These are phyloP conservation scores for Penicillium verhagenii DNA, from an alignment of 495 filamentous ascomycete genomes.

Conservation along the genomic window DNA sequence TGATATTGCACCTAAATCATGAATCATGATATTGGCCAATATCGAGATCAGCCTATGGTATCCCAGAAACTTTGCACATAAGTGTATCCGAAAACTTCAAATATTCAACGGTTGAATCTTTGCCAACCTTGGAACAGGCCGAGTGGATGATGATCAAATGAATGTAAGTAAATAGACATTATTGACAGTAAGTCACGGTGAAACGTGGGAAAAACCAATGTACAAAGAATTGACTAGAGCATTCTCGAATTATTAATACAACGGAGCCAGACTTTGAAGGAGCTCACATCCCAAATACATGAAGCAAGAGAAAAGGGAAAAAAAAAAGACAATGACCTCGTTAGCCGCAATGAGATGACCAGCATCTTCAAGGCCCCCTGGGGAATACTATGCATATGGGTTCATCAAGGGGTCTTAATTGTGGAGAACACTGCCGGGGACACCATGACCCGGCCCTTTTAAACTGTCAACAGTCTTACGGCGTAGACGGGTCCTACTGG, in stretches of 20 bases:
- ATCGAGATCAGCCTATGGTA: no score
- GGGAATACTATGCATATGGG: conserved; percentile 17
- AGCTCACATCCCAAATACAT: conserved; percentile 20
- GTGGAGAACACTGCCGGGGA: conserved; percentile 43
- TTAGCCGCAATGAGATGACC: conserved; percentile 33
- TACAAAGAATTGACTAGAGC: conserved; percentile 25
- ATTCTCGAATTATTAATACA: conserved; percentile 33
- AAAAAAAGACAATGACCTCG: conserved; percentile 1
- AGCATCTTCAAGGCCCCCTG: conserved; percentile 31
- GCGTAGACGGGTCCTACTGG: conserved; percentile 36
- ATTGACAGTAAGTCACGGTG: conserved; percentile 25
- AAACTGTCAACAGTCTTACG: conserved; percentile 44
- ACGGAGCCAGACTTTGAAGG: not conserved
- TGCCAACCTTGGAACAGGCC: not conserved
- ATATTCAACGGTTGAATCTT: no score
- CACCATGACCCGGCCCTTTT: conserved; percentile 40
- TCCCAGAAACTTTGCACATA: no score
- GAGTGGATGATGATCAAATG: conserved; percentile 19
- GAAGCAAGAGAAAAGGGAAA: conserved; percentile 17
- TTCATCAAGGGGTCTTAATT: conserved; percentile 20
- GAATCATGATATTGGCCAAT: no score
- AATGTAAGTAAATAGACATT: conserved; percentile 26
- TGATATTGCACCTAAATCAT: no score
- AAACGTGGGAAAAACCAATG: conserved; percentile 22
- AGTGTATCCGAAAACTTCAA: no score